These are phyloP conservation scores for Neurospora discreta DNA, from an alignment of 495 filamentous ascomycete genomes.

Conservation along the genomic window DNA sequence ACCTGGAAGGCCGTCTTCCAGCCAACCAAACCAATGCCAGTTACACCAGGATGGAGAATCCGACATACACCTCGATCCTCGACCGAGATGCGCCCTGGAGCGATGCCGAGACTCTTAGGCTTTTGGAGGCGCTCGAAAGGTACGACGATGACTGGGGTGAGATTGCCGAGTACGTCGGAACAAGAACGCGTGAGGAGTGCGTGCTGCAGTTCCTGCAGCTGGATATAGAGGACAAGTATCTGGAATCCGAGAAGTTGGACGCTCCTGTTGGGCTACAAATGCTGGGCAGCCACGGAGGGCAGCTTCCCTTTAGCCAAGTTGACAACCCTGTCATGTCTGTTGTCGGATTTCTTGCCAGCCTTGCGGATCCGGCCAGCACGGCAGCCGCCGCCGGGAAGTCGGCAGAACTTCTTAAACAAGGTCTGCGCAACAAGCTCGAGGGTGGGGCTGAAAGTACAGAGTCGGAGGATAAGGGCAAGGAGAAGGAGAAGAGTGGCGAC, in stretches of 20 bases:
- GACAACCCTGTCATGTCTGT: slow-evolving; percentile 96
- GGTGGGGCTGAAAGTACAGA: slow-evolving; percentile 37
- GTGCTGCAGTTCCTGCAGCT: slow-evolving; percentile 89
- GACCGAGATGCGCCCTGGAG: slow-evolving; percentile 83
- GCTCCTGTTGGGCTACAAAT: slow-evolving; percentile 48
- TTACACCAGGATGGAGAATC: slow-evolving; percentile 81
- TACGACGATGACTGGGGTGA: slow-evolving; percentile 93
- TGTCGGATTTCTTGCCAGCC: slow-evolving; percentile 79
- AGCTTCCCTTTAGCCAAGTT: slow-evolving; percentile 73
- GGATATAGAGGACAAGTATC: slow-evolving; percentile 82
- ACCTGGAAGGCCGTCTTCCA: slow-evolving; percentile 68
- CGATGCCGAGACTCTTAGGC: slow-evolving; percentile 70
- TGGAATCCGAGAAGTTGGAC: slow-evolving; percentile 58
- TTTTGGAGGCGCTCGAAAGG: slow-evolving; percentile 82
- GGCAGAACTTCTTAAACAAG: slow-evolving; percentile 71
- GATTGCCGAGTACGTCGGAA: slow-evolving; percentile 83
- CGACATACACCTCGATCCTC: slow-evolving; percentile 56
- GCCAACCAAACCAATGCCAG: slow-evolving; percentile 57
- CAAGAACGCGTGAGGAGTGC: slow-evolving; percentile 89
- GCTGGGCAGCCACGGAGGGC: slow-evolving; percentile 52
- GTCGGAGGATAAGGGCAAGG: slow-evolving; percentile 38
- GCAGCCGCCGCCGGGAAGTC: slow-evolving; percentile 80
- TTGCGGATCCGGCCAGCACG: slow-evolving; percentile 77
- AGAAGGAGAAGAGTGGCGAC: slow-evolving; percentile 40
- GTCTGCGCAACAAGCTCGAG: slow-evolving; percentile 62